These are phyloP conservation scores for Smallanthus sonchifolius DNA, from an alignment of 129 eudicot genomes.

Conservation along the genomic window DNA sequence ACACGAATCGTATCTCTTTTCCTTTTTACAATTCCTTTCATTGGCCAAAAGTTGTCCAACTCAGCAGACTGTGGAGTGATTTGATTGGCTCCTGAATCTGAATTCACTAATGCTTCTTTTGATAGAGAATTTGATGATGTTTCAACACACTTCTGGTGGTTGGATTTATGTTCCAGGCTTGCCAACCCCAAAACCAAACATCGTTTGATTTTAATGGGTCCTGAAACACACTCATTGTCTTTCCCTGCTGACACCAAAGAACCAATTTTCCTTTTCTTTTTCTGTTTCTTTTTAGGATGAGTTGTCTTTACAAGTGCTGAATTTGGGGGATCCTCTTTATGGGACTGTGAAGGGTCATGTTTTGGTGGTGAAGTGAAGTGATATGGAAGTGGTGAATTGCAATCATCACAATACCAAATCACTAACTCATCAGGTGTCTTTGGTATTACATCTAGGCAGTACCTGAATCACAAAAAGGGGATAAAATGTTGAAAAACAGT, in stretches of 20 bases:
- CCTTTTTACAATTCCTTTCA: neutral
- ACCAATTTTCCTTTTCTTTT: slow-evolving; percentile 14
- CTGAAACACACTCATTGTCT: neutral
- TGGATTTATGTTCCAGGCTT: neutral
- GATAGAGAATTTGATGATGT: neutral
- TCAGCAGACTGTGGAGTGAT: slow-evolving; percentile 10
- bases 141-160: slow-evolving; percentile 12
- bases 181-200: slow-evolving; percentile 20
- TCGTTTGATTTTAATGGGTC: neutral
- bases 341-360: neutral
- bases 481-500: neutral
- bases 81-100: slow-evolving; percentile 14
- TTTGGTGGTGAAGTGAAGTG: neutral
- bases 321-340: slow-evolving; percentile 11
- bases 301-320: slow-evolving; percentile 14
- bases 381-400: slow-evolving; percentile 25
- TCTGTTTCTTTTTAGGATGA: neutral
- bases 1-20: slow-evolving; percentile 1
- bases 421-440: slow-evolving; percentile 43
- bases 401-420: slow-evolving; percentile 62
- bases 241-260: neutral
- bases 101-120: slow-evolving; percentile 11
- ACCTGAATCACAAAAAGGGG: slow-evolving; percentile 34
- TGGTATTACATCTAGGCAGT: slow-evolving; percentile 52
- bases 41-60: neutral